Evolutionary conservation across 345 rosid species (phyloP).

Genomic region (Gossypium stocksii): DNA sequence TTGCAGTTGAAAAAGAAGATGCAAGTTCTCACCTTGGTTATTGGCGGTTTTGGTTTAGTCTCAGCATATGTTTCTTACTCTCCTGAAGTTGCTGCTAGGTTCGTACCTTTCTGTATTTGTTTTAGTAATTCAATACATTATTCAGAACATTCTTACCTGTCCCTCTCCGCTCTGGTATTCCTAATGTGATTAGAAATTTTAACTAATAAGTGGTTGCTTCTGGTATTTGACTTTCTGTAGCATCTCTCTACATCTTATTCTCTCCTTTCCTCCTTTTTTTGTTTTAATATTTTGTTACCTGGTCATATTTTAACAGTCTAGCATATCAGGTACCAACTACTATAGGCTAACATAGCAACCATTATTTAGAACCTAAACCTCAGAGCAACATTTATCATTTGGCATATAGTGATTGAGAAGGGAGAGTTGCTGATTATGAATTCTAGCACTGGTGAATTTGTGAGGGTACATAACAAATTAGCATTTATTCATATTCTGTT

Average conservation of each 20-base stretch:
- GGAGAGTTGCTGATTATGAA: neutral
- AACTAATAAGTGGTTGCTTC: constrained; percentile 6
- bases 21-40: constrained; percentile 66
- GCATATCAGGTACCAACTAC: neutral
- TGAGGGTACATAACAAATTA: neutral
- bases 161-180: neutral
- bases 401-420: neutral
- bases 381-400: neutral
- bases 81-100: constrained; percentile 90
- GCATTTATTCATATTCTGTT: neutral
- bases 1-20: constrained; percentile 68
- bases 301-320: neutral
- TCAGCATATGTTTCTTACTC: constrained; percentile 80
- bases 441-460: neutral
- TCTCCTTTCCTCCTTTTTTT: neutral
- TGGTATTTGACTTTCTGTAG: neutral
- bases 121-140: constrained; percentile 1
- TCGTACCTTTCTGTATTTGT: constrained; percentile 15
- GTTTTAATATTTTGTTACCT: neutral
- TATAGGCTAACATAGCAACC: neutral
- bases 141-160: neutral
- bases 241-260: neutral
- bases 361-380: neutral
- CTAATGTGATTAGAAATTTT: neutral
- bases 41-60: constrained; percentile 83